A percentile compares a stretch with the other conserved stretches of the same genome.
Conservation (phyloP, 2,329 filamentous ascomycete genomes). For the Didymosphaeria variabile region DNA sequence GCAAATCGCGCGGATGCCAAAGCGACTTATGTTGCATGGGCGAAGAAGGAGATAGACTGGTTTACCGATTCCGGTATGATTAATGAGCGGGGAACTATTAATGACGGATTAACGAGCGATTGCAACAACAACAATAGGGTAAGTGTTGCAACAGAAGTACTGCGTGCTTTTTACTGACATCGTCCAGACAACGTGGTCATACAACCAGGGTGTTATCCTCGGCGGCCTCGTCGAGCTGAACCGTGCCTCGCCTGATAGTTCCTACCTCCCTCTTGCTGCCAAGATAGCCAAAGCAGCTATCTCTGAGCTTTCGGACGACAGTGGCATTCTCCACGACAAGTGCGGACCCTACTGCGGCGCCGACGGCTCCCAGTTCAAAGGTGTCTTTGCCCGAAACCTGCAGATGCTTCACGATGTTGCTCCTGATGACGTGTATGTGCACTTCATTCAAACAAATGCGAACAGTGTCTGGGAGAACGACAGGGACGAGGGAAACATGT, state of each 20-base stretch:
- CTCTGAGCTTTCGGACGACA: constrained; percentile 42
- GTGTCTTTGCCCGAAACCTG: constrained; percentile 73
- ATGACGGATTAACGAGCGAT: constrained; percentile 61
- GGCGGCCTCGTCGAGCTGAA: constrained; percentile 65
- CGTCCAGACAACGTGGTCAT: constrained; percentile 56
- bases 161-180: neutral
- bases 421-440: constrained; percentile 59
- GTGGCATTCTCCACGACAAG: constrained; percentile 53
- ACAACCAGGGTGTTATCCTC: constrained; percentile 71
- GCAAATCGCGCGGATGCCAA: constrained; percentile 59
- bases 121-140: constrained; percentile 62
- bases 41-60: constrained; percentile 61
- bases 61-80: constrained; percentile 60
- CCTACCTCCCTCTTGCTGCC: constrained; percentile 48
- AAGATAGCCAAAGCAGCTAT: constrained; percentile 53
- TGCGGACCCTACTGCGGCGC: constrained; percentile 51
- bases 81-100: constrained; percentile 59
- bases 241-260: constrained; percentile 47
- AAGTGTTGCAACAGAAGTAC: constrained; percentile 45
- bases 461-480: constrained; percentile 71
- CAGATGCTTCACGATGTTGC: constrained; percentile 64
- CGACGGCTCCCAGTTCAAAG: constrained; percentile 73
- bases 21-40: constrained; percentile 56
- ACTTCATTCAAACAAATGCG: constrained; percentile 69
- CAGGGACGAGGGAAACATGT: constrained; percentile 59